Conservation (phyloP, 2,329 filamentous ascomycete species). For the Cladosporium velox region DNA sequence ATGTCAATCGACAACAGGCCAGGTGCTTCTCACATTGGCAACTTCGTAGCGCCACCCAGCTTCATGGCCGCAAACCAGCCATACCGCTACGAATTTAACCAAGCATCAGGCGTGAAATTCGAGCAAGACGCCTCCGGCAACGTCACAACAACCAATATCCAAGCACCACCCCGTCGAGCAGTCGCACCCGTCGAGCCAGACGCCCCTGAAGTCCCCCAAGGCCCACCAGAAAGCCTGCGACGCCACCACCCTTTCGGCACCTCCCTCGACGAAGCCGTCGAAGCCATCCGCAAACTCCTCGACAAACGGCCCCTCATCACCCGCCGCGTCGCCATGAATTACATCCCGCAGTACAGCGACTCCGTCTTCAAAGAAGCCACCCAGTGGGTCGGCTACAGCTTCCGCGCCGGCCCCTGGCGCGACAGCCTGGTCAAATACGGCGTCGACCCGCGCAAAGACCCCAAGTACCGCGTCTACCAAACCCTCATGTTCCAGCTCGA, state of each 20-base stretch:
- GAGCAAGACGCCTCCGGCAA: slow-evolving; percentile 58
- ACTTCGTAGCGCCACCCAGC: slow-evolving; percentile 33
- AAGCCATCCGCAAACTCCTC: slow-evolving; percentile 65
- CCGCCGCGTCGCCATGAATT: slow-evolving; percentile 76
- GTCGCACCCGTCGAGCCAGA: slow-evolving; percentile 63
- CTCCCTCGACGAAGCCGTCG: slow-evolving; percentile 63
- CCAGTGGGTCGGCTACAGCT: slow-evolving; percentile 86
- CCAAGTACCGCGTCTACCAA: slow-evolving; percentile 79
- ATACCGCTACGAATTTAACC: slow-evolving; percentile 71
- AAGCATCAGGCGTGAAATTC: slow-evolving; percentile 76
- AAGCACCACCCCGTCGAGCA: slow-evolving; percentile 60
- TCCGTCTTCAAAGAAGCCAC: slow-evolving; percentile 70
- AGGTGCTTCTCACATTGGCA: slow-evolving; percentile 69
- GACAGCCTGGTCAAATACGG: slow-evolving; percentile 85
- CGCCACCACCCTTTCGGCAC: slow-evolving; percentile 40
- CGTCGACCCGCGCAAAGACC: slow-evolving; percentile 77
- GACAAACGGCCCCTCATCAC: slow-evolving; percentile 82
- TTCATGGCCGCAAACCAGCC: slow-evolving; percentile 35
- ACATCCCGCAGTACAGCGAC: slow-evolving; percentile 55
- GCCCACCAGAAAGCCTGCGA: slow-evolving; percentile 59
- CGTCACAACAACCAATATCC: slow-evolving; percentile 51
- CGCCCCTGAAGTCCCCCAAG: slow-evolving; percentile 61
- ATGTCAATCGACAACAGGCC: slow-evolving; percentile 69
- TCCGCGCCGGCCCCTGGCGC: slow-evolving; percentile 88
- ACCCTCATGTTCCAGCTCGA: slow-evolving; percentile 80